Evolutionary conservation across 345 rosid species (phyloP).

Genomic region (Cardamine resedifolia): DNA sequence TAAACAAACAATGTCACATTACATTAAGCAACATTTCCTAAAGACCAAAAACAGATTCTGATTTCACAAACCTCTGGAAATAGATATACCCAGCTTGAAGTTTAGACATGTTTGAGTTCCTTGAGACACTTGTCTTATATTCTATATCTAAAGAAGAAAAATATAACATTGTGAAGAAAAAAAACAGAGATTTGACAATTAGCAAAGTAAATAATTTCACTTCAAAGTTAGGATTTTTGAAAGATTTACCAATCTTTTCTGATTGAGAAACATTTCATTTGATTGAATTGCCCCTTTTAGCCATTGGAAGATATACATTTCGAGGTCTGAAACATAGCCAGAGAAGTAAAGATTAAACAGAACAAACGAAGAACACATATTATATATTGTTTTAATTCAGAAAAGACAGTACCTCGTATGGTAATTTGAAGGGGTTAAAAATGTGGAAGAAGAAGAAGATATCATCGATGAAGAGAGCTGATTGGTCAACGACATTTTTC

Average conservation of each 20-base stretch:
- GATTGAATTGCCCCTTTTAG: slow-evolving; percentile 25
- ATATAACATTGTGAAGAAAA: no score
- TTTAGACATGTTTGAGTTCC: slow-evolving; percentile 79
- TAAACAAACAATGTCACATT: neutral
- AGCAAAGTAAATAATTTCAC: neutral
- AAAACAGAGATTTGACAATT: neutral
- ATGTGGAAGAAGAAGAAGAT: slow-evolving; percentile 32
- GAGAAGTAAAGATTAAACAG: neutral
- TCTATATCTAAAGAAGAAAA: slow-evolving; percentile 40
- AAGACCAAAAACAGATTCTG: neutral
- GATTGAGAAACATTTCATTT: slow-evolving; percentile 25
- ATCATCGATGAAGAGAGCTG: slow-evolving; percentile 22
- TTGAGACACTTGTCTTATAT: slow-evolving; percentile 73
- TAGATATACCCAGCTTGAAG: slow-evolving; percentile 95
- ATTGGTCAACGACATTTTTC: slow-evolving; percentile 27
- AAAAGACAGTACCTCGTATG: neutral
- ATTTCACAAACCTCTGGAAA: slow-evolving; percentile 73
- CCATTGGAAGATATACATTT: slow-evolving; percentile 16
- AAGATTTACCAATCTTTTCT: slow-evolving; percentile 23
- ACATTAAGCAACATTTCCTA: neutral
- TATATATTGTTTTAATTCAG: no score
- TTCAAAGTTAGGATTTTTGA: neutral
- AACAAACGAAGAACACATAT: neutral
- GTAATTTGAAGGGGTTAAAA: slow-evolving; percentile 28
- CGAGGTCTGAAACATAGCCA: slow-evolving; percentile 15